Percentiles rank a stretch among this genome's conserved stretches.
These are phyloP conservation scores for Helotiales sp. DNA, from an alignment of 2,329 filamentous ascomycete species.

Conservation along the genomic window DNA sequence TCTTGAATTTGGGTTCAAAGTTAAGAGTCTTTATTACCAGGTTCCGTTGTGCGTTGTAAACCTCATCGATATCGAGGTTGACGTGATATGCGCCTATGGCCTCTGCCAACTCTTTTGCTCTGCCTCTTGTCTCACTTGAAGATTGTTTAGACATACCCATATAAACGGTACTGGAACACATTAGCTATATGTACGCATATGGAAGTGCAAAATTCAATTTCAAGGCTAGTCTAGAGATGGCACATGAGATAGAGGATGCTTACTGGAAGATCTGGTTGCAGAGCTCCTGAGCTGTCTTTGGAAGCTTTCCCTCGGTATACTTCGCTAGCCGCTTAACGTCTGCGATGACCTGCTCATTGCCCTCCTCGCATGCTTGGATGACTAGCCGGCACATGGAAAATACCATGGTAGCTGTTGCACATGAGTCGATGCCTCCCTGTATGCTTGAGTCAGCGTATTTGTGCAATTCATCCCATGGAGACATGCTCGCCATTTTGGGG, in stretches of 20 bases:
- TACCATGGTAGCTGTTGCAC: slow-evolving; percentile 52
- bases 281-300: slow-evolving; percentile 51
- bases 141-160: slow-evolving; percentile 59
- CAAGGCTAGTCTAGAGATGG: no score
- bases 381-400: slow-evolving; percentile 51
- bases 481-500: no score
- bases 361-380: slow-evolving; percentile 49
- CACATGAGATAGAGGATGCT: no score
- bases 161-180: slow-evolving; percentile 65
- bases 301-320: slow-evolving; percentile 35
- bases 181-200: no score
- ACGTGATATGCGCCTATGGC: slow-evolving; percentile 72
- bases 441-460: no score
- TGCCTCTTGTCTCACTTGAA: slow-evolving; percentile 56
- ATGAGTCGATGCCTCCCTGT: slow-evolving; percentile 62
- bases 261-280: slow-evolving; percentile 58
- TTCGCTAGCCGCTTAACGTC: background rate
- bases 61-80: slow-evolving; percentile 55
- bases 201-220: no score
- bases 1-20: slow-evolving; percentile 61
- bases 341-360: slow-evolving; percentile 49
- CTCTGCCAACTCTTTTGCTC: slow-evolving; percentile 60
- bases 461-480: no score
- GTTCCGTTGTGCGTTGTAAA: slow-evolving; percentile 32
- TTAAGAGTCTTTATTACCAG: slow-evolving; percentile 58